A percentile compares a stretch with the other conserved stretches of the same genome.
These are phyloP conservation scores for Boletales sp. DNA, from an alignment of 768 basidiomycete genomes.

Conservation along the genomic window DNA sequence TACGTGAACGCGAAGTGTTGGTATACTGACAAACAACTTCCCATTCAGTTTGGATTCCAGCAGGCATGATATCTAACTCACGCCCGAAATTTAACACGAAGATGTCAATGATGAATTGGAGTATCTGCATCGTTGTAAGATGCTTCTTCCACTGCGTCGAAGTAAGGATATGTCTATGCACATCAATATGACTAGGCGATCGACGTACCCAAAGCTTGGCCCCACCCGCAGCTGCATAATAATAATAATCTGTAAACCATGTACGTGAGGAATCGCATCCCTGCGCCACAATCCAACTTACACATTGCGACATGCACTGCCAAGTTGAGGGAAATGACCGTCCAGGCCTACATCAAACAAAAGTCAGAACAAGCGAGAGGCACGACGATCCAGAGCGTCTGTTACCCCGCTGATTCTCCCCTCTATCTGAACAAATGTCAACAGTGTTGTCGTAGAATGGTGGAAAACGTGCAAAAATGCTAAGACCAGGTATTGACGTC, in stretches of 20 bases:
- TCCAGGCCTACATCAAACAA: conserved; percentile 67
- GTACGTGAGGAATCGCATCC: neutral
- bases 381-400: neutral
- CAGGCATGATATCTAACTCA: conserved; percentile 9
- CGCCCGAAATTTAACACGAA: conserved; percentile 18
- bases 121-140: conserved; percentile 25
- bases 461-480: conserved; percentile 98
- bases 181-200: neutral
- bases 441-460: conserved; percentile 89
- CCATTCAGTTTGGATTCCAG: neutral
- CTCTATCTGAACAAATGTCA: conserved; percentile 89
- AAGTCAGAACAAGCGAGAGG: neutral
- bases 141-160: conserved; percentile 25
- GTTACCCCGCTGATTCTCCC: conserved; percentile 82
- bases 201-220: conserved; percentile 21
- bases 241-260: conserved; percentile 82
- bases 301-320: conserved; percentile 95
- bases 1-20: conserved; percentile 27
- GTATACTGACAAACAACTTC: conserved; percentile 13
- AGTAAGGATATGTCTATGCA: neutral
- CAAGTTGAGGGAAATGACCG: conserved; percentile 82
- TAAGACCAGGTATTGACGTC: conserved; percentile 25
- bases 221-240: conserved; percentile 87
- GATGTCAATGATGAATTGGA: conserved; percentile 24
- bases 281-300: conserved; percentile 37